Conservation (phyloP, 2,329 filamentous ascomycete species). For the Botrytis tulipae region DNA sequence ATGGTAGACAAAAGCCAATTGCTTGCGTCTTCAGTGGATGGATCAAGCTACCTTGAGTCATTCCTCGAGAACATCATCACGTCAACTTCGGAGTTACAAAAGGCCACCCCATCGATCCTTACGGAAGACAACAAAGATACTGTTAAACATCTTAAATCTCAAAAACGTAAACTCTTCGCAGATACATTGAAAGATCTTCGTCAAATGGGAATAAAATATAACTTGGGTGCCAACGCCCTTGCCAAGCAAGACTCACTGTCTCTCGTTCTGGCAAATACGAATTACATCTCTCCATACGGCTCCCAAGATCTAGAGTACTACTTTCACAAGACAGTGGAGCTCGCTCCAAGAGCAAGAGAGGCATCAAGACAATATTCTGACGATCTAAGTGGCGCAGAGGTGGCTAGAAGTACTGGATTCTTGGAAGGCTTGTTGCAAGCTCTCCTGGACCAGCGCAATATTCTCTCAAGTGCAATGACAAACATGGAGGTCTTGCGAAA, state of each 20-base stretch:
- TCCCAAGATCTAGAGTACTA: constrained; percentile 55
- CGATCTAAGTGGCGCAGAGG: constrained; percentile 79
- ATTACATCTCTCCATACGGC: constrained; percentile 39
- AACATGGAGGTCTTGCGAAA: constrained; percentile 29
- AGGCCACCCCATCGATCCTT: constrained; percentile 76
- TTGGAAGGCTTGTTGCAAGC: constrained; percentile 80
- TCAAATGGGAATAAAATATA: constrained; percentile 86
- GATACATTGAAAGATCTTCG: constrained; percentile 81
- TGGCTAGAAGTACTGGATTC: constrained; percentile 75
- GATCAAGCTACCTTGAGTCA: constrained; percentile 57
- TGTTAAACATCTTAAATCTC: constrained; percentile 84
- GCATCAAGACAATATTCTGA: constrained; percentile 73
- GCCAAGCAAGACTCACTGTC: constrained; percentile 70
- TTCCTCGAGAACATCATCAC: constrained; percentile 69
- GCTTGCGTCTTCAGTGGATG: constrained; percentile 52
- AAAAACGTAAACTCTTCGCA: constrained; percentile 86
- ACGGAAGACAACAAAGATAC: constrained; percentile 82
- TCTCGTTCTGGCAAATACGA: constrained; percentile 61
- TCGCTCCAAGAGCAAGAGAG: constrained; percentile 66
- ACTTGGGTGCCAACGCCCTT: constrained; percentile 72
- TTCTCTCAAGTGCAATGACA: constrained; percentile 27
- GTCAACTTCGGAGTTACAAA: constrained; percentile 71
- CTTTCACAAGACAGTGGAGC: constrained; percentile 75
- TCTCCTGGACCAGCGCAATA: constrained; percentile 58
- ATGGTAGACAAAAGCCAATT: constrained; percentile 65